A percentile compares a stretch with the other conserved stretches of the same genome.
phyloP scores from a whole-genome alignment of 2,329 filamentous ascomycete genomes.

The Catunica adiposa region DNA sequence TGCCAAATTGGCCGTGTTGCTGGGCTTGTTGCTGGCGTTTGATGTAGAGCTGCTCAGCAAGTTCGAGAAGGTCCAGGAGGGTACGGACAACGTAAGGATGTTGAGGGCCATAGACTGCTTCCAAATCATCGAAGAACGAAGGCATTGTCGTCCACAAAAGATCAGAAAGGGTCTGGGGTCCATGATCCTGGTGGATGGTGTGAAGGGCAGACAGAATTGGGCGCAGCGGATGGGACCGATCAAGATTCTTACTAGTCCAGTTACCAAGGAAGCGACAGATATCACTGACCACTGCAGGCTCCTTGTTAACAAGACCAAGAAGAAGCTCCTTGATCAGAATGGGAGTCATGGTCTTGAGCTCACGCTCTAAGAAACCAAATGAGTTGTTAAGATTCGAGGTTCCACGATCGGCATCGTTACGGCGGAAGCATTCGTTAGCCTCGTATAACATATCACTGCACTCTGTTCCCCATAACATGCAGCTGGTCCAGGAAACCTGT shows the following conservation, averaged over 20 bases:
- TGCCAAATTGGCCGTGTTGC: neutral
- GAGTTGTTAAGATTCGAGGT: slow-evolving; percentile 26
- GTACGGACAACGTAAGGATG: slow-evolving; percentile 29
- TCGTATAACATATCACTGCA: slow-evolving; percentile 29
- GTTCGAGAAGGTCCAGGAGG: slow-evolving; percentile 9
- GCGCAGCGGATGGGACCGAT: slow-evolving; percentile 27
- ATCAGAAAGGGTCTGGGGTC: slow-evolving; percentile 27
- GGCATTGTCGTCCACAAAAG: slow-evolving; percentile 27
- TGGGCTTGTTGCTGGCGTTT: neutral
- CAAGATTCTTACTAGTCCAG: slow-evolving; percentile 28
- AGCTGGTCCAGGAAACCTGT: slow-evolving; percentile 26
- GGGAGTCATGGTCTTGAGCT: slow-evolving; percentile 27
- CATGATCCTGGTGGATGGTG: slow-evolving; percentile 30
- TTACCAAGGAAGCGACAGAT: slow-evolving; percentile 30
- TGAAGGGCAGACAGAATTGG: slow-evolving; percentile 28
- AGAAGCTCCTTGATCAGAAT: slow-evolving; percentile 28
- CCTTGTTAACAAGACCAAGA: slow-evolving; percentile 28
- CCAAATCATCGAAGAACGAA: slow-evolving; percentile 28
- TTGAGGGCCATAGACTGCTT: slow-evolving; percentile 27
- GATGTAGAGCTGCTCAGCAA: slow-evolving; percentile 7
- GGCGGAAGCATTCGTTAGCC: slow-evolving; percentile 28
- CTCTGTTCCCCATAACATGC: slow-evolving; percentile 28
- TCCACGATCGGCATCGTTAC: slow-evolving; percentile 25
- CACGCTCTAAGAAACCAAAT: slow-evolving; percentile 27
- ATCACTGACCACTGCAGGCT: slow-evolving; percentile 29